Conservation (phyloP, 768 basidiomycete genomes). For the Neoboletus brunneissimus region DNA sequence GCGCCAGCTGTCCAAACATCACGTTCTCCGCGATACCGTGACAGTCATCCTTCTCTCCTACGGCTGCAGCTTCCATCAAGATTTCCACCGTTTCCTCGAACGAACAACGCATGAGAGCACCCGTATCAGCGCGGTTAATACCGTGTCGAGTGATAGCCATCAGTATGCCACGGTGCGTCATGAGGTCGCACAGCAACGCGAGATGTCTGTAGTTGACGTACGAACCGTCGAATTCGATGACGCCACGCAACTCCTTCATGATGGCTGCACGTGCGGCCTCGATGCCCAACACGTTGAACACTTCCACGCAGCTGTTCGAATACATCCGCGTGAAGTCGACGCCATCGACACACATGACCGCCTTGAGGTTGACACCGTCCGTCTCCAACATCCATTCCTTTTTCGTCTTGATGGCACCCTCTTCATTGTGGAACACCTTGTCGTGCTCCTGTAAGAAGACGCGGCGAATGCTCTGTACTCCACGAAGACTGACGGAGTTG, state of each 20-base stretch:
- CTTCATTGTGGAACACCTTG: constrained; percentile 59
- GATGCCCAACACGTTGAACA: constrained; percentile 93
- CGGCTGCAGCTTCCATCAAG: constrained; percentile 96
- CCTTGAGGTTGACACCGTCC: constrained; percentile 92
- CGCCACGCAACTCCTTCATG: constrained; percentile 88
- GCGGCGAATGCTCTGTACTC: constrained; percentile 85
- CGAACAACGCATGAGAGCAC: constrained; percentile 96
- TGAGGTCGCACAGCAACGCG: constrained; percentile 93
- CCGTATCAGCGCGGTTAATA: constrained; percentile 99
- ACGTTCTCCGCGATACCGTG: constrained; percentile 99
- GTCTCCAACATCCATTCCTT: constrained; percentile 97
- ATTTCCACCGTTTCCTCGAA: constrained; percentile 99
- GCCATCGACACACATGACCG: constrained; percentile 92
- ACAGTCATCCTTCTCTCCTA: constrained; percentile 98
- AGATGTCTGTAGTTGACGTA: constrained; percentile 99
- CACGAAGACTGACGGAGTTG: constrained; percentile 90
- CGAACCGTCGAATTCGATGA: constrained; percentile 99
- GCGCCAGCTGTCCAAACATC: constrained; percentile 99
- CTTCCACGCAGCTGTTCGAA: constrained; percentile 95
- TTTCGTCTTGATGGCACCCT: constrained; percentile 62
- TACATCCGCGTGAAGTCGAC: constrained; percentile 92
- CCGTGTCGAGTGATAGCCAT: constrained; percentile 99
- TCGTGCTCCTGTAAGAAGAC: constrained; percentile 94
- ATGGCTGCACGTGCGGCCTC: constrained; percentile 95
- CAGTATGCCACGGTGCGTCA: constrained; percentile 92